Conservation (phyloP, 495 filamentous ascomycete genomes). For the Lepidopterella palustris region DNA sequence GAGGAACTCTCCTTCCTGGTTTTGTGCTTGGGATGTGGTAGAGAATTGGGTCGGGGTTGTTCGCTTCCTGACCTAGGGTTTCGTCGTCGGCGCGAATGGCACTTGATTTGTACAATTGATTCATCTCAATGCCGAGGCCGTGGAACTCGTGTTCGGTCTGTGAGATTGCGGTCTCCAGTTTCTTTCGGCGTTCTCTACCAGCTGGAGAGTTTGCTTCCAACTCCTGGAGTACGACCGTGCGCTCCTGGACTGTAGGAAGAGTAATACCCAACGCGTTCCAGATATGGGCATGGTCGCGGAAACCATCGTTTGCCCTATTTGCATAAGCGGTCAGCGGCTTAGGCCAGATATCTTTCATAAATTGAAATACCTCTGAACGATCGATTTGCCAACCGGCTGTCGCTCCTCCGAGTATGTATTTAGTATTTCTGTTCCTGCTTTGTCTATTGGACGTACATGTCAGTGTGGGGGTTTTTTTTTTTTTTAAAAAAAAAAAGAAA, state of each 20-base stretch:
- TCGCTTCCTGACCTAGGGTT: slow-evolving; percentile 6
- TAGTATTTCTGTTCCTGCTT: slow-evolving; percentile 36
- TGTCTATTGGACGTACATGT: neutral
- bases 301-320: slow-evolving; percentile 43
- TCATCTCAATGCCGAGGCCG: slow-evolving; percentile 47
- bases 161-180: slow-evolving; percentile 37
- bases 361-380: slow-evolving; percentile 36
- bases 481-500: no score
- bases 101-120: slow-evolving; percentile 43
- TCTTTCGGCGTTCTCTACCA: slow-evolving; percentile 35
- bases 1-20: slow-evolving; percentile 47
- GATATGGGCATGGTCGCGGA: slow-evolving; percentile 41
- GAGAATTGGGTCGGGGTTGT: slow-evolving; percentile 26
- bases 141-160: slow-evolving; percentile 44
- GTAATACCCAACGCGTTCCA: slow-evolving; percentile 45
- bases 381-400: slow-evolving; percentile 42
- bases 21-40: slow-evolving; percentile 43
- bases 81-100: slow-evolving; percentile 29
- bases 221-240: slow-evolving; percentile 25
- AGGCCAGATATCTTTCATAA: neutral
- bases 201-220: slow-evolving; percentile 32
- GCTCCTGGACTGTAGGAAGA: slow-evolving; percentile 25
- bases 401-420: slow-evolving; percentile 47
- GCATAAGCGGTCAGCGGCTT: neutral
- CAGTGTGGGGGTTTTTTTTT: neutral